Evolutionary conservation across 2,329 filamentous ascomycete genomes (phyloP).

Genomic region (Arthroderma sp.): DNA sequence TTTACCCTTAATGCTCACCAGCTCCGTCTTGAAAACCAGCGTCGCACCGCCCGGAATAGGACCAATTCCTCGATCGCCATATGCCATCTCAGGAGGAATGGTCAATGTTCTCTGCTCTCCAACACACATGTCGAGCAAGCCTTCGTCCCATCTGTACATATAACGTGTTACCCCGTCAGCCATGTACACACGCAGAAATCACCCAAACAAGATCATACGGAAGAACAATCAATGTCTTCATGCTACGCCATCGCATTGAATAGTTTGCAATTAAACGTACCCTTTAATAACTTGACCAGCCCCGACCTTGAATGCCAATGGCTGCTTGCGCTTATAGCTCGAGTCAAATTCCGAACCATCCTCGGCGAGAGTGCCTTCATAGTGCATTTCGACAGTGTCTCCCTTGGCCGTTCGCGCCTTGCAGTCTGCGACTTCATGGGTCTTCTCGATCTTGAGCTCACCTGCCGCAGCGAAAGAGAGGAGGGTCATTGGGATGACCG

Average conservation of each 20-base stretch:
- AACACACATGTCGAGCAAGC: constrained; percentile 84
- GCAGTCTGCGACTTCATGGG: constrained; percentile 56
- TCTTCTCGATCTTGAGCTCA: constrained; percentile 69
- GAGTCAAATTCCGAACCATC: constrained; percentile 74
- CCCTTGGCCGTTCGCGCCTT: constrained; percentile 62
- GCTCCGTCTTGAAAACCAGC: constrained; percentile 82
- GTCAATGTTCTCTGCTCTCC: constrained; percentile 84
- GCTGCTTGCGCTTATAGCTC: constrained; percentile 60
- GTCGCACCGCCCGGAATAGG: constrained; percentile 75
- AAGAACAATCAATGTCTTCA: too few relatives aligned
- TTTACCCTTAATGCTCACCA: constrained; percentile 55
- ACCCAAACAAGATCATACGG: too few relatives aligned
- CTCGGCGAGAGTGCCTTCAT: constrained; percentile 63
- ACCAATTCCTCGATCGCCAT: constrained; percentile 61
- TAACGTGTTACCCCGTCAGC: constrained; percentile 5
- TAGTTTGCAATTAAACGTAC: constrained; percentile 34
- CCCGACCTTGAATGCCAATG: constrained; percentile 70
- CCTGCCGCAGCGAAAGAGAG: constrained; percentile 38
- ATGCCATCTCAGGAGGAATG: constrained; percentile 75
- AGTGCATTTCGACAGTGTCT: constrained; percentile 76
- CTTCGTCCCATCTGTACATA: constrained; percentile 64
- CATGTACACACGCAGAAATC: too few relatives aligned
- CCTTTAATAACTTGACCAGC: constrained; percentile 78
- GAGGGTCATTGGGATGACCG: constrained; percentile 27
- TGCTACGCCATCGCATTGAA: neutral